Base-by-base conservation (phyloP, 805 yeast species). In the Candida anglica region DNA sequence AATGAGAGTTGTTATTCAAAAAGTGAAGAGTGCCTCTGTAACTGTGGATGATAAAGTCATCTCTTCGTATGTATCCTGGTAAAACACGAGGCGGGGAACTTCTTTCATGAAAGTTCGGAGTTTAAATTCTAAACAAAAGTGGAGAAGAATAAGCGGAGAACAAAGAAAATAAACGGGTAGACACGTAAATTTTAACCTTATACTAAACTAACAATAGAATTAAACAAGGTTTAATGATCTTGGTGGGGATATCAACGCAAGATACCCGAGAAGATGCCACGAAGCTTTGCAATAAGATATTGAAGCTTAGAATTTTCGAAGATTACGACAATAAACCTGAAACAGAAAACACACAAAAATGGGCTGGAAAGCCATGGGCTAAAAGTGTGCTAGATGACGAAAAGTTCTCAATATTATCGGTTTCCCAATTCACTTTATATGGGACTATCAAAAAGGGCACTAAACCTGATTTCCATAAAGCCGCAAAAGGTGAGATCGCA, bases 381-480 rank as follows among this genome's bases (percentile, higher is more conserved):
- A 73, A 74, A 47, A 52, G 58, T 19, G 71, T 77, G 22, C 71
- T 81, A 1, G 72, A 66, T 13, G 94, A 87, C 30, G 61, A 74
- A 14, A 58, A 70, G 2, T 94, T 87, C 10, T 82, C 83, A 47
- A 79, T 93, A 3, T 60, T 93, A 6, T 82, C 94, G 2, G 91
- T 93, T 1, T 86, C 96, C 2, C 98, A 93, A 53, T 93, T 93
- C 62, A 93, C 98, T 0, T 66, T 93, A 26, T 77, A 82, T 55
- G 98, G 87, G 0, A 82, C 75, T 27, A 76, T 93, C 15, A 83
- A 78, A 44, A 93, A 93, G 55, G 98, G 97, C 9, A 73, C 96
- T 1, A 91, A 91, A 52, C 98, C 98, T 0, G 96, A 93, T 52
- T 87, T 93, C 58, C 98, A 91, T 52, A 66, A 67, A 39, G 98